phyloP scores from a whole-genome alignment of 805 yeast genomes.

The Lachancea waltii region DNA sequence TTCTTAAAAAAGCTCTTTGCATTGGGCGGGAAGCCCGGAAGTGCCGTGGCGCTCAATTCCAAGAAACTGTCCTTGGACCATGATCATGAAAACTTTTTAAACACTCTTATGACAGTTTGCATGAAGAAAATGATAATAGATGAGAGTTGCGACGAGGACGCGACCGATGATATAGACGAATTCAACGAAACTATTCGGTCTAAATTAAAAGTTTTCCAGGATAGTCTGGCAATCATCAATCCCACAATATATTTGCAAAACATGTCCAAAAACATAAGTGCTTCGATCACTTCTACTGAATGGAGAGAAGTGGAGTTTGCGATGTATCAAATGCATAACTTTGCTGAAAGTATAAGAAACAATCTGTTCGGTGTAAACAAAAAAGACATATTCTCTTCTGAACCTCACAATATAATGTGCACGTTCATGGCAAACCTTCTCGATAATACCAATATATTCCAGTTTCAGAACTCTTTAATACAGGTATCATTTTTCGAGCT shows the following conservation, averaged over 20 bases:
- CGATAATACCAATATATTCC: constrained; percentile 32
- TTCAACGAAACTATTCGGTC: constrained; percentile 68
- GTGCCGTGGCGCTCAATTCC: constrained; percentile 34
- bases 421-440: constrained; percentile 27
- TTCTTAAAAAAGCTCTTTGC: constrained; percentile 53
- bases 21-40: constrained; percentile 35
- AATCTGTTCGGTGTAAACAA: constrained; percentile 69
- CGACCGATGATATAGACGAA: constrained; percentile 68
- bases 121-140: constrained; percentile 77
- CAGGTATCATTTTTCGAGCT: constrained; percentile 81
- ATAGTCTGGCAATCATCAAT: constrained; percentile 59
- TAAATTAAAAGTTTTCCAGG: constrained; percentile 74
- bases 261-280: constrained; percentile 49
- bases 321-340: constrained; percentile 68
- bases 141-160: constrained; percentile 64
- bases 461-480: constrained; percentile 70
- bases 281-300: constrained; percentile 36
- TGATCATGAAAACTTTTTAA: constrained; percentile 46
- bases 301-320: constrained; percentile 90
- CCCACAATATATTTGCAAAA: constrained; percentile 57
- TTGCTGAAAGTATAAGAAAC: constrained; percentile 73
- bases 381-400: constrained; percentile 54
- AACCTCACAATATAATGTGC: constrained; percentile 47
- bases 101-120: constrained; percentile 59
- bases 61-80: constrained; percentile 31